Conservation (phyloP, 805 yeast genomes). For the Zygotorulaspora florentina region DNA sequence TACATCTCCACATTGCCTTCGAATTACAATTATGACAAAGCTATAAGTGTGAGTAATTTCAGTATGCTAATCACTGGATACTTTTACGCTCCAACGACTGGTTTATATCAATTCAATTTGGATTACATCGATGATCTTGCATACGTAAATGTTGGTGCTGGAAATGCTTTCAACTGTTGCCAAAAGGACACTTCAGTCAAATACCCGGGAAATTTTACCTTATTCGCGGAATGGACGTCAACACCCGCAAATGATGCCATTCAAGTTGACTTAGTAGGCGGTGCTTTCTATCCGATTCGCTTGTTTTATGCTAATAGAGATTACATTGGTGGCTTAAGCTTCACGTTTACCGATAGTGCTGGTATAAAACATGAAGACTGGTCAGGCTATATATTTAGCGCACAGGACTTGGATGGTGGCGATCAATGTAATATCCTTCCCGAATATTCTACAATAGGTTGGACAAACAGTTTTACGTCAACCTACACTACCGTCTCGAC, state of each 20-base stretch:
- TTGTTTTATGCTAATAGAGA: conserved; percentile 24
- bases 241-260: conserved; percentile 9
- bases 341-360: conserved; percentile 21
- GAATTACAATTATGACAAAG: conserved; percentile 11
- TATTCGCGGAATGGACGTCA: conserved; percentile 11
- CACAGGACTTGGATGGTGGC: conserved; percentile 1
- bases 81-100: conserved; percentile 27
- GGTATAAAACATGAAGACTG: conserved; percentile 18
- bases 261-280: conserved; percentile 17
- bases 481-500: conserved; percentile 15
- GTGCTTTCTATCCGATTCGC: conserved; percentile 32
- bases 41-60: conserved; percentile 15
- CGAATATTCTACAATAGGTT: conserved; percentile 14
- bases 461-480: conserved; percentile 13
- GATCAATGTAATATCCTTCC: neutral
- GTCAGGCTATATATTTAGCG: conserved; percentile 16
- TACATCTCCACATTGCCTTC: conserved; percentile 5
- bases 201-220: conserved; percentile 6
- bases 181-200: conserved; percentile 6
- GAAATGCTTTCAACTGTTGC: conserved; percentile 37
- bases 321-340: conserved; percentile 14
- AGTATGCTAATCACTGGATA: conserved; percentile 28
- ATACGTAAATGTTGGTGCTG: conserved; percentile 32
- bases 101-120: conserved; percentile 28
- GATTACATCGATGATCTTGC: conserved; percentile 31